Conservation (phyloP, 768 basidiomycete species). For the Amanita subjunquillea region DNA sequence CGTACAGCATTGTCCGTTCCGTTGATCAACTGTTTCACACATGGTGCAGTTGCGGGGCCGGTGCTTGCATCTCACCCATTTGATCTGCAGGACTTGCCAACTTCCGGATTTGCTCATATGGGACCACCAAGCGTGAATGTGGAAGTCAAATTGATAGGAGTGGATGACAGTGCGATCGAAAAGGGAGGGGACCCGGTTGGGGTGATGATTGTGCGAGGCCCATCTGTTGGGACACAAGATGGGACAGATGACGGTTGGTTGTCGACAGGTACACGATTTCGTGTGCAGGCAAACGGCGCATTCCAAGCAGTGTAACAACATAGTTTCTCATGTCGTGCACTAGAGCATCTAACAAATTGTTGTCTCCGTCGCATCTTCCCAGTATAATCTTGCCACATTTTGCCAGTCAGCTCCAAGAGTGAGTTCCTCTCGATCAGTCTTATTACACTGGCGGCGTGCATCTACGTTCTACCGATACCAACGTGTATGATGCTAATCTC, state of each 20-base stretch:
- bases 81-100: constrained; percentile 66
- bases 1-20: constrained; percentile 74
- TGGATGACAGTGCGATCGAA: constrained; percentile 59
- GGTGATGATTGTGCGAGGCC: constrained; percentile 54
- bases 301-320: constrained; percentile 22
- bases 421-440: too few relatives aligned
- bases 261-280: constrained; percentile 28
- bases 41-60: constrained; percentile 62
- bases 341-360: too few relatives aligned
- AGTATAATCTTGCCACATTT: too few relatives aligned
- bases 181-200: constrained; percentile 59
- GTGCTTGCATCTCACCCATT: constrained; percentile 75
- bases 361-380: not conserved
- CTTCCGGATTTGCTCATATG: constrained; percentile 31
- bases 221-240: constrained; percentile 52
- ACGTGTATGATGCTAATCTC: too few relatives aligned
- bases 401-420: too few relatives aligned
- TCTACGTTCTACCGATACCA: too few relatives aligned
- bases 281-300: constrained; percentile 57
- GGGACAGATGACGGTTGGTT: constrained; percentile 37
- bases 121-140: constrained; percentile 83
- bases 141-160: constrained; percentile 67
- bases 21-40: constrained; percentile 51
- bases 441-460: too few relatives aligned
- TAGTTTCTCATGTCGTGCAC: not conserved